Evolutionary conservation across 2,329 filamentous ascomycete genomes (phyloP), one percentile per base, ranked within the genome.

Genomic region (Eurotiales sp.): DNA sequence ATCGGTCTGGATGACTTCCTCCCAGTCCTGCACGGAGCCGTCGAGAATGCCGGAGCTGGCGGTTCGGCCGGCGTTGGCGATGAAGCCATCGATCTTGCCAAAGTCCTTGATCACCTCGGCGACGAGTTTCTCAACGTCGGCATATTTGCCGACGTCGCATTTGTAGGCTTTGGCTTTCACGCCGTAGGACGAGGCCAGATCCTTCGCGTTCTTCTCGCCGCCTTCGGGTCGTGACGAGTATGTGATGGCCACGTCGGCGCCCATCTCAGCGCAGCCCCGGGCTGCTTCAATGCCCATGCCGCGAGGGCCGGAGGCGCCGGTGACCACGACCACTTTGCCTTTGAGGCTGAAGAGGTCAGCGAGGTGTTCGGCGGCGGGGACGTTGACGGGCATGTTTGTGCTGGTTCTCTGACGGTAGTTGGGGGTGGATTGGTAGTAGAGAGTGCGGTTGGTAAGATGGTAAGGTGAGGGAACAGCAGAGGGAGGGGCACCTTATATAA

Each of bases 1-100:
- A 71, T 96, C 95, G 63, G 92, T 85, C 61, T 87, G 81, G 69
- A 95, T 79, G 76, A 95, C 88, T 69, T 84, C 81, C 66, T 90
- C 83, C 65, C 83, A 83, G 65, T 89, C 87, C 64, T 85, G 78
- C 19, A 87, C 82, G 21, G 82, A 80, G 64, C 82, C 83, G 56
- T 89, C 86, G 44, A 88, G 75, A 63, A 88, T 78, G 52, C 85
- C 86, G 50, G 73, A 74, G 72, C 85, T 79, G 59, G 86, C 85
- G 5, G 86, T 88, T 55, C 82, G 80, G 51, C 86, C 86, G 17
- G 86, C 85, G 68, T 86, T 86, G 70, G 83, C 83, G 58, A 86
- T 79, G 70, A 85, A 84, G 60, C 78, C 79, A 62, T 86, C 82
- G 62, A 86, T 79, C 71, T 83, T 78, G 69, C 82, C 82, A 60